phyloP scores from a whole-genome alignment of 73 alveolate species.

The Paramecium sonneborni region DNA sequence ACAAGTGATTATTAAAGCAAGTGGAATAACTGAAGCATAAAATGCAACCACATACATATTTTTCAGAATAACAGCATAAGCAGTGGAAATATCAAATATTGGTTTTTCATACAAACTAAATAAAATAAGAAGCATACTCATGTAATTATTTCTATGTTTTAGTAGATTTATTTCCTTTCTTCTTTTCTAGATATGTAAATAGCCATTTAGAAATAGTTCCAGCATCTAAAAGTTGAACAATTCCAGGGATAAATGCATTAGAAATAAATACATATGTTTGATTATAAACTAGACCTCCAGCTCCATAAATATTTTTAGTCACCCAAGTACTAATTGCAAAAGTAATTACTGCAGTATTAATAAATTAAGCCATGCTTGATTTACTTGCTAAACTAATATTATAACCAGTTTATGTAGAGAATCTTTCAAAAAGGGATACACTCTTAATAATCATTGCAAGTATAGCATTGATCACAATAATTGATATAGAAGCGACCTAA shows the following conservation, averaged over 20 bases:
- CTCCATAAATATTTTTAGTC: slow-evolving; percentile 38
- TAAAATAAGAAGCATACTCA: not conserved
- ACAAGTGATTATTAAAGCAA: slow-evolving; percentile 46
- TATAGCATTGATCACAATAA: slow-evolving; percentile 65
- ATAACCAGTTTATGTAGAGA: slow-evolving; percentile 72
- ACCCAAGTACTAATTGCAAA: slow-evolving; percentile 55
- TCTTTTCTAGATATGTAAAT: not conserved
- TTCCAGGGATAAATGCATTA: slow-evolving; percentile 45
- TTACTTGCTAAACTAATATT: slow-evolving; percentile 75
- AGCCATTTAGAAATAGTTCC: slow-evolving; percentile 39
- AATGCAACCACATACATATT: slow-evolving; percentile 62
- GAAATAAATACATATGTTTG: slow-evolving; percentile 52
- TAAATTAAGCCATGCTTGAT: slow-evolving; percentile 69
- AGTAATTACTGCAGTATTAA: slow-evolving; percentile 78
- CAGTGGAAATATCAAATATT: slow-evolving; percentile 36
- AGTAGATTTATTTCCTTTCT: not conserved
- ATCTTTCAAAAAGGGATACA: slow-evolving; percentile 68
- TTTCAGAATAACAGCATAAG: slow-evolving; percentile 44
- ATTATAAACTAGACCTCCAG: slow-evolving; percentile 59
- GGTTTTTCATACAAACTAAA: slow-evolving; percentile 57
- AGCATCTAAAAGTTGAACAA: not conserved
- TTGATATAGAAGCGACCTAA: slow-evolving; percentile 65
- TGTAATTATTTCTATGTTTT: slow-evolving; percentile 42
- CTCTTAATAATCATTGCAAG: slow-evolving; percentile 60
- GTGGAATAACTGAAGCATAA: slow-evolving; percentile 54